Base-by-base conservation (phyloP, 805 yeast genomes). In the Zygoascus bituminiphila region DNA sequence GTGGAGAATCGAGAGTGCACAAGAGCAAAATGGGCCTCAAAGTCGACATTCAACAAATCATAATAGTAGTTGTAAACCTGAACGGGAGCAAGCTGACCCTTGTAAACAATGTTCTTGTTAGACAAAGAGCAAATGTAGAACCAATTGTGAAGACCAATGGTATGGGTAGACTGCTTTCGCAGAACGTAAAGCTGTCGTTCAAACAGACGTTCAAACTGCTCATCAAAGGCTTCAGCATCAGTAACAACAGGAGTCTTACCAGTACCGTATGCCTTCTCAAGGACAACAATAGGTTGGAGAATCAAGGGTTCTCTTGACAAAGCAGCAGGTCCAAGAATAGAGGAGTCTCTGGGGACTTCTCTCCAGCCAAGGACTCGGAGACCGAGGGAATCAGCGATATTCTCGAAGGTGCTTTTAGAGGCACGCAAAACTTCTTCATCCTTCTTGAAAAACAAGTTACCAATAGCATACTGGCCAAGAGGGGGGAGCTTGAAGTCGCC, bases 1-100 rank as follows among this genome's bases (percentile, higher is more conserved):
- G 98, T 91, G 50, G 97, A 88, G 75, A 91, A 91, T 66, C 98
- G 81, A 21, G 98, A 89, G 72, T 91, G 98, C 45, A 91, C 98
- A 38, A 91, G 76, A 14, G 97, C 95, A 74, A 93, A 87, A 64
- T 89, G 97, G 42, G 94, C 93, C 70, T 88, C 91, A 68, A 81
- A 91, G 62, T 88, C 93, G 23, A 88, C 91, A 65, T 88, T 88
- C 54, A 81, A 83, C 63, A 91, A 76, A 69, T 91, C 98, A 64
- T 87, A 88, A 72, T 89, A 91, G 71, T 93, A 91, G 58, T 84
- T 80, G 73, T 89, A 93, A 33, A 91, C 98, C 70, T 91, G 98
- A 50, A 84, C 82, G 39, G 98, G 98, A 14, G 95, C 95, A 62
- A 91, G 77, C 71, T 93, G 98, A 59, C 98, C 98, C 72, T 91